Percentiles rank a stretch among this genome's conserved stretches.
Conservation (phyloP, 2,329 filamentous ascomycete genomes). For the Blastomyces percursus region DNA sequence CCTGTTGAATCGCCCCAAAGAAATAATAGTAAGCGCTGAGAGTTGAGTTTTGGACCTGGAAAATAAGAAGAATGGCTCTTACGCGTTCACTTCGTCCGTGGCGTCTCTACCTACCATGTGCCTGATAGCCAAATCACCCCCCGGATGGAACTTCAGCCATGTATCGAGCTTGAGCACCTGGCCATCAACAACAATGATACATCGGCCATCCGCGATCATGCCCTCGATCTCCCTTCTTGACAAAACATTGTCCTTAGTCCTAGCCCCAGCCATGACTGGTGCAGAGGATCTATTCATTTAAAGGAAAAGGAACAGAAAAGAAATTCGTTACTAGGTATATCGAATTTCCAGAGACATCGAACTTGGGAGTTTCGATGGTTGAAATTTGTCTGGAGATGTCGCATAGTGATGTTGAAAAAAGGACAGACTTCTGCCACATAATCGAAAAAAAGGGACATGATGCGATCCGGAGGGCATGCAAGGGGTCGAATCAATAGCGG, state of each 20-base stretch:
- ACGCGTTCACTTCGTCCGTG: conserved; percentile 87
- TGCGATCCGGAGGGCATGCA: neutral
- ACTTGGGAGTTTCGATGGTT: neutral
- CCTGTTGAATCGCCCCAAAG: conserved; percentile 35
- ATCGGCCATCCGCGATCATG: conserved; percentile 68
- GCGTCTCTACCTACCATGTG: conserved; percentile 93
- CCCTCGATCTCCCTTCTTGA: conserved; percentile 60
- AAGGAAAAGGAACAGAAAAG: neutral
- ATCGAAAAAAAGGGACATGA: neutral
- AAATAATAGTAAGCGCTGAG: conserved; percentile 11
- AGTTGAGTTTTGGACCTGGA: neutral
- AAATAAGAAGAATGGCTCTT: conserved; percentile 24
- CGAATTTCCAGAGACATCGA: conserved; percentile 2
- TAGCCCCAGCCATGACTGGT: neutral
- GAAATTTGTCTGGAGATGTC: neutral
- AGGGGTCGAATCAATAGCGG: neutral
- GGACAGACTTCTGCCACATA: neutral
- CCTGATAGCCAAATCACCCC: conserved; percentile 76
- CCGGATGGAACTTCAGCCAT: conserved; percentile 83
- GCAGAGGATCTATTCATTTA: neutral
- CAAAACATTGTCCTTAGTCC: conserved; percentile 39
- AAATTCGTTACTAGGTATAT: neutral
- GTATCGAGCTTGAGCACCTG: conserved; percentile 76
- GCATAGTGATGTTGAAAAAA: neutral
- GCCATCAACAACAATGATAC: conserved; percentile 68